Percentiles rank a stretch among this genome's conserved stretches.
Conservation (phyloP, 2,329 filamentous ascomycete genomes). For the Leptodontidium sp. region DNA sequence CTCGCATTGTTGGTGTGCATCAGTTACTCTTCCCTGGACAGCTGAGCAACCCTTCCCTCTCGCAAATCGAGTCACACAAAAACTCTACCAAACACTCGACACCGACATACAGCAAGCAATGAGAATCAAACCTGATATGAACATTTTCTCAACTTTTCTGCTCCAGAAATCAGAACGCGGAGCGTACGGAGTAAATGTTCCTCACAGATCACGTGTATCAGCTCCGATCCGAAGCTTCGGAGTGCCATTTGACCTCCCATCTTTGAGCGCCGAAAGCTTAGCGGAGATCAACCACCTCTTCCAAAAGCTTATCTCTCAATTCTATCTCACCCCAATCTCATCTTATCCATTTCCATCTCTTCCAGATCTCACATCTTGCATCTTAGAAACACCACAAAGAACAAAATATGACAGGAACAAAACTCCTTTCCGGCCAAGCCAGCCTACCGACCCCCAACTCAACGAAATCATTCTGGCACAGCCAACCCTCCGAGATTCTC, state of each 20-base stretch:
- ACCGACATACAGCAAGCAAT: too few species aligned
- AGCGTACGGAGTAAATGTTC: too few species aligned
- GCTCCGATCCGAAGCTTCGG: neutral
- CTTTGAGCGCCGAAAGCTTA: conserved; percentile 11
- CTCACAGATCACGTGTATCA: neutral
- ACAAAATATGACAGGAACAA: conserved; percentile 32
- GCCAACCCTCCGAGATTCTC: conserved; percentile 68
- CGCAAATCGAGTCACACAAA: too few species aligned
- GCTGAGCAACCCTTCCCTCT: too few species aligned
- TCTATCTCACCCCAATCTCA: neutral
- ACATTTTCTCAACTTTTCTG: too few species aligned
- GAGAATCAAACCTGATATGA: too few species aligned
- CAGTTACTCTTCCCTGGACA: too few species aligned
- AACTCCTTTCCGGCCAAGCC: conserved; percentile 33
- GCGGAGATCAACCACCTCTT: neutral
- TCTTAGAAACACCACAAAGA: neutral
- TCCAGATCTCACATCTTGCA: neutral
- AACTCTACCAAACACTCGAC: too few species aligned
- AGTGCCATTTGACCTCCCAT: neutral
- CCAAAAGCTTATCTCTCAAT: neutral
- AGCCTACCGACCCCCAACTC: conserved; percentile 66
- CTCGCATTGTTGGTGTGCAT: neutral
- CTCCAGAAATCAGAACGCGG: too few species aligned
- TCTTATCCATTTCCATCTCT: neutral
- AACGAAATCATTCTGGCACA: conserved; percentile 78